Evolutionary conservation across 352 stramenopile species (phyloP), one percentile per base, ranked within the genome.

Genomic region (Elongisporangium anandrum): DNA sequence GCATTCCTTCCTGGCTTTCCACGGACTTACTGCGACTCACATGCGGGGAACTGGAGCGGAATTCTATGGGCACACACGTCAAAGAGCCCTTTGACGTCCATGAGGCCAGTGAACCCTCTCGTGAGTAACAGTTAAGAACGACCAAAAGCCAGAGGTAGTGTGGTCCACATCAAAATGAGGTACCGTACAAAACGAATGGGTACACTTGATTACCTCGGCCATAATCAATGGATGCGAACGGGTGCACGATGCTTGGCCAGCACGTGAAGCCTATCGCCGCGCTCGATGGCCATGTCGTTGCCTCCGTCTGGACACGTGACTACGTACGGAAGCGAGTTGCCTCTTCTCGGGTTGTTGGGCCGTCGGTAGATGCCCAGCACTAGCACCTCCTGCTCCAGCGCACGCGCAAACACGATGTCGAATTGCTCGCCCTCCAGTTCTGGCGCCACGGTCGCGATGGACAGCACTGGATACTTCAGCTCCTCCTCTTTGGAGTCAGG

Each of bases 291-390:
- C 22, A 75, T 59, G 20, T 59, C 60, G 0, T 50, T 47, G n/a
- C 52, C 49, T 22, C 51, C 65, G n/a, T 71, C 60, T 4, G 77
- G 77, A 52, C 74, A 82, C n/a, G 74, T 88, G 51, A 75, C 74
- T 54, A 85, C 70, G 62, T 85, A 87, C 23, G 77, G 70, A 45
- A 85, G 59, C 21, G 65, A 52, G 52, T 88, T 88, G 13, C 77
- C 75, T 3, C 72, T 66, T 6, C 59, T 53, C 6, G 29, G 58
- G 23, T 74, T 64, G 54, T 76, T 62, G 12, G 73, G 64, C 21
- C 66, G 73, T 15, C 76, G 65, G 57, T 81, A 85, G 49, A 88
- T 65, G 2, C 65, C 70, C 16, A 88, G 53, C n/a, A 83, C 69
- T 4, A 88, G 63, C 38, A 79, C 60, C 4, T 77, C 56, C 51